Evolutionary conservation across 2,329 filamentous ascomycete genomes (phyloP).

Genomic region (Pyrenochaeta sp.): DNA sequence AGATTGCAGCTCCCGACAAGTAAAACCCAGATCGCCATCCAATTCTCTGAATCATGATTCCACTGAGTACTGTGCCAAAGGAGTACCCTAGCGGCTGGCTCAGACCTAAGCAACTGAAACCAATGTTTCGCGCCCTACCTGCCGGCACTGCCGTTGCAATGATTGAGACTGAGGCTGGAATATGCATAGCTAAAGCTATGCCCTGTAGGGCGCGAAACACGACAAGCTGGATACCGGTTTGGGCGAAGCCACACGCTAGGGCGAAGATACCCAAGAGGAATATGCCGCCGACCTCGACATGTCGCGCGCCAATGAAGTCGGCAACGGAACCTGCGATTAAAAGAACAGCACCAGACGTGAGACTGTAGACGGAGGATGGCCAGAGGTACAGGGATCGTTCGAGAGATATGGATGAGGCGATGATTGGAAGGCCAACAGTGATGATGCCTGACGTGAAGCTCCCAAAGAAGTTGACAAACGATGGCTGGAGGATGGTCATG

Average conservation of each 20-base stretch:
- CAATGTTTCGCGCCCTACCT: conserved; percentile 43
- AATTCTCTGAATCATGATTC: conserved; percentile 56
- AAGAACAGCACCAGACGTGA: conserved; percentile 59
- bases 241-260: conserved; percentile 55
- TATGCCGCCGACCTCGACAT: conserved; percentile 56
- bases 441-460: too few species aligned
- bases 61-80: conserved; percentile 60
- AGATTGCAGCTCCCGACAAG: conserved; percentile 38
- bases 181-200: conserved; percentile 57
- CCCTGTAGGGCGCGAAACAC: conserved; percentile 58
- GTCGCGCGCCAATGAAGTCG: conserved; percentile 59
- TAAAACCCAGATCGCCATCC: conserved; percentile 62
- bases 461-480: too few species aligned
- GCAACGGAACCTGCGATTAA: conserved; percentile 61
- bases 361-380: conserved; percentile 44
- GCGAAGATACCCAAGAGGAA: conserved; percentile 53
- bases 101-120: conserved; percentile 53
- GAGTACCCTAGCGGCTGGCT: conserved; percentile 61
- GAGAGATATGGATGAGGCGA: conserved; percentile 43
- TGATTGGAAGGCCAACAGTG: conserved; percentile 54
- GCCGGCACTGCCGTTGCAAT: conserved; percentile 44
- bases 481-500: too few species aligned
- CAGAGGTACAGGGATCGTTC: conserved; percentile 44
- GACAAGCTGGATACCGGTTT: conserved; percentile 54
- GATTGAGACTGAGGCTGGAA: conserved; percentile 58